A percentile compares a stretch with the other conserved stretches of the same genome.
Evolutionary conservation across 805 yeast genomes (phyloP).

Genomic region (Yamadazyma takamatsuzukensis): DNA sequence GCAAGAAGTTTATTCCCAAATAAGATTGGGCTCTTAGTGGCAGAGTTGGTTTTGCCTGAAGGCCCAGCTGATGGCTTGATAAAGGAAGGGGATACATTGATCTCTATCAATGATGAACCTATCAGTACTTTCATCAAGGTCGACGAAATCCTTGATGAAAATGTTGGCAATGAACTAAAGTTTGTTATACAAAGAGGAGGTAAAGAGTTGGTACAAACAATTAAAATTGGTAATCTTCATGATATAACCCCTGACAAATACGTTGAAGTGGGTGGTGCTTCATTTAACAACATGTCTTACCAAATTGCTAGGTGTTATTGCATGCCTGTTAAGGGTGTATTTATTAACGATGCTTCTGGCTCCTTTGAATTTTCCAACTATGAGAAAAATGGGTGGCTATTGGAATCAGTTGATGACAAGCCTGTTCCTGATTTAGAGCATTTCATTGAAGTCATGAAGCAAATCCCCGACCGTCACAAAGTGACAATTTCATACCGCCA

Average conservation of each 20-base stretch:
- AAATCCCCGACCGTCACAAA: constrained; percentile 70
- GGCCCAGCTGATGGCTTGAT: constrained; percentile 78
- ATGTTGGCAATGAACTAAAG: constrained; percentile 56
- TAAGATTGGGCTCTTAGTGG: constrained; percentile 77
- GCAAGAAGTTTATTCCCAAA: constrained; percentile 71
- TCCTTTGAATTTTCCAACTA: constrained; percentile 60
- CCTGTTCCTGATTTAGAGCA: constrained; percentile 72
- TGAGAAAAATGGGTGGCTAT: constrained; percentile 73
- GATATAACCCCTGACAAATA: constrained; percentile 77
- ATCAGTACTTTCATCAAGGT: constrained; percentile 72
- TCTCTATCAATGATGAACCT: constrained; percentile 63
- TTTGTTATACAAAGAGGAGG: constrained; percentile 76
- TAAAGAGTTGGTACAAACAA: constrained; percentile 43
- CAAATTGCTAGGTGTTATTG: constrained; percentile 85
- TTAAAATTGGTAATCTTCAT: constrained; percentile 73
- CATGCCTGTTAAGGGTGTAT: constrained; percentile 82
- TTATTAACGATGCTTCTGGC: constrained; percentile 71
- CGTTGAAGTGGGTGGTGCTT: constrained; percentile 81
- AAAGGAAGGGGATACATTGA: constrained; percentile 81
- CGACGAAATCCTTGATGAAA: constrained; percentile 77
- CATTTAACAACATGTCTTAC: constrained; percentile 80
- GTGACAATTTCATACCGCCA: constrained; percentile 73
- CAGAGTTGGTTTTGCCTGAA: constrained; percentile 73
- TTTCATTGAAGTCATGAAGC: constrained; percentile 73
- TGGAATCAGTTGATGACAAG: constrained; percentile 72